A percentile compares a stretch with the other conserved stretches of the same genome.
phyloP scores from a whole-genome alignment of 805 yeast species.

The Lipomyces starkeyi region DNA sequence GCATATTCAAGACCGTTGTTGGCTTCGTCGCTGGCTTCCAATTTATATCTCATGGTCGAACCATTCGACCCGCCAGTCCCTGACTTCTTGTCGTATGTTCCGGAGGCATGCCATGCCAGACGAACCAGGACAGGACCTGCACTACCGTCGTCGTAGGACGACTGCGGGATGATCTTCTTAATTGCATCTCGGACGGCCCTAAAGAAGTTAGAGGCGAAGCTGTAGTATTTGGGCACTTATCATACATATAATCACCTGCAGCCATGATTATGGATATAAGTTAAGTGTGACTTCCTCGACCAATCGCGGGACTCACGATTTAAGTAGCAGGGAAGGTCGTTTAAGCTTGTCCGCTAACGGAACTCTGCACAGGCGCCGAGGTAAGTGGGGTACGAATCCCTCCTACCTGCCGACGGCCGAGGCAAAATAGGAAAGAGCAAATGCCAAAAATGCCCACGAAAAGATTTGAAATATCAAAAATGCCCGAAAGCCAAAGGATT shows the following conservation, averaged over 20 bases:
- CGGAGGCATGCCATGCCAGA: conserved; percentile 81
- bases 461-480: too few relatives aligned
- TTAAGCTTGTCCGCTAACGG: too few relatives aligned
- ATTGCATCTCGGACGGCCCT: conserved; percentile 49
- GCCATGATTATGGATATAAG: conserved; percentile 8
- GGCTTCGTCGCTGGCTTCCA: conserved; percentile 61
- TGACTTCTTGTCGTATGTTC: conserved; percentile 66
- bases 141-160: conserved; percentile 68
- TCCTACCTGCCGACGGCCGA: too few relatives aligned
- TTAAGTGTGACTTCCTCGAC: too few relatives aligned
- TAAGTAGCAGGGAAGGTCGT: too few relatives aligned
- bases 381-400: too few relatives aligned
- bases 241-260: conserved; percentile 27
- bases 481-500: too few relatives aligned
- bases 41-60: conserved; percentile 64
- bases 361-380: too few relatives aligned
- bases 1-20: conserved; percentile 70
- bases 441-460: too few relatives aligned
- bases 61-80: conserved; percentile 62
- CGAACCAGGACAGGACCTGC: conserved; percentile 76
- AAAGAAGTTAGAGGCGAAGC: background rate
- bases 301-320: too few relatives aligned
- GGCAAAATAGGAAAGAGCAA: too few relatives aligned
- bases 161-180: conserved; percentile 46
- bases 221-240: background rate